phyloP scores from a whole-genome alignment of 1,139 yeast genomes.

The Yamadazyma trypodendri region DNA sequence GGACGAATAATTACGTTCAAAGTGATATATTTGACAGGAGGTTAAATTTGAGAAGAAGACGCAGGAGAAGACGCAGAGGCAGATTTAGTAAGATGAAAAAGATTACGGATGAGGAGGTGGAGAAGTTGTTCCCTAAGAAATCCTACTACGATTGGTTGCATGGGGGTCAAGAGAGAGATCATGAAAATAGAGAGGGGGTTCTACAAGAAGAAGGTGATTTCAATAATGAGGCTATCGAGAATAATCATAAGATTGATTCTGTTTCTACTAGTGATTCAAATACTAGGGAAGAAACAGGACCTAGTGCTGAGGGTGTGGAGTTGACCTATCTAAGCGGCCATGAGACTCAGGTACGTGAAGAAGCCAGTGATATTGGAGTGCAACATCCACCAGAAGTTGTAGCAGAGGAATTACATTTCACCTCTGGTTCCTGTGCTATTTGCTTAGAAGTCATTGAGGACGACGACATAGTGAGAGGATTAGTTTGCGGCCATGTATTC shows the following conservation, averaged over 20 bases:
- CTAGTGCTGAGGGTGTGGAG: slow-evolving; percentile 4
- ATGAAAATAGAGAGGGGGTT: slow-evolving; percentile 32
- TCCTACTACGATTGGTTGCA: slow-evolving; percentile 62
- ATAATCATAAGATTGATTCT: slow-evolving; percentile 6
- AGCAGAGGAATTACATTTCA: slow-evolving; percentile 46
- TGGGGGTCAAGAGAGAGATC: slow-evolving; percentile 51
- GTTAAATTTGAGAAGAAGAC: slow-evolving; percentile 20
- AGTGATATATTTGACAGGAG: slow-evolving; percentile 33
- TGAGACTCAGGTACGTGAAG: background rate
- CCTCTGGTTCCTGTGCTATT: slow-evolving; percentile 79
- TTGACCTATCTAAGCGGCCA: slow-evolving; percentile 5
- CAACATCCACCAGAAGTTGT: too few relatives aligned
- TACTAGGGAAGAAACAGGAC: background rate
- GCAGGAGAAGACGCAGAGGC: slow-evolving; percentile 35
- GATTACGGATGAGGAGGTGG: slow-evolving; percentile 60
- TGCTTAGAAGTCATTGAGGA: slow-evolving; percentile 68
- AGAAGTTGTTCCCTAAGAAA: slow-evolving; percentile 62
- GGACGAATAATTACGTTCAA: slow-evolving; percentile 31
- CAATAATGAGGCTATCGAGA: slow-evolving; percentile 2
- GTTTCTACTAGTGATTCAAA: slow-evolving; percentile 2
- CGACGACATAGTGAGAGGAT: slow-evolving; percentile 65
- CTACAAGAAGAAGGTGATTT: slow-evolving; percentile 30
- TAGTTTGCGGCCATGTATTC: slow-evolving; percentile 82
- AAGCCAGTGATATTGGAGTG: too few relatives aligned
- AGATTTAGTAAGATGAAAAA: slow-evolving; percentile 50